Conservation (phyloP, 2,329 filamentous ascomycete species). For the Berkeleyomyces basicola region DNA sequence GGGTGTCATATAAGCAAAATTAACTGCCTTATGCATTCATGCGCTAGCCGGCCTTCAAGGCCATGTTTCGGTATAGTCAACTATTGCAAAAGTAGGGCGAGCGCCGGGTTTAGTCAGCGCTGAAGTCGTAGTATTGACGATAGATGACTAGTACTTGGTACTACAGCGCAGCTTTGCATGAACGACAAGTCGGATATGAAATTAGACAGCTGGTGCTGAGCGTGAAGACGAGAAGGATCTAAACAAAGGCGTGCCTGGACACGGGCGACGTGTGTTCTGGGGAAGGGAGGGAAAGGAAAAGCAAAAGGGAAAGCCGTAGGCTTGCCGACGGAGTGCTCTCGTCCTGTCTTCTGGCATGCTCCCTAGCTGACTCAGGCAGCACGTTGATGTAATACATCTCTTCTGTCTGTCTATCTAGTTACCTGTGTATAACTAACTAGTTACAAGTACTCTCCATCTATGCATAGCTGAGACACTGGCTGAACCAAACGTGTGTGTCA, state of each 20-base stretch:
- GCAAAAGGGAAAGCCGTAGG: neutral
- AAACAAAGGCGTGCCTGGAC: neutral
- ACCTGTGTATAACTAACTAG: too few species aligned
- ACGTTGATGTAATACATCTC: neutral
- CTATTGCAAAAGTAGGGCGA: neutral
- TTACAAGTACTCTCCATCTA: neutral
- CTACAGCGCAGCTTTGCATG: neutral
- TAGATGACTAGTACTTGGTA: neutral
- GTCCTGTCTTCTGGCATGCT: neutral
- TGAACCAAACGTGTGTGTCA: neutral
- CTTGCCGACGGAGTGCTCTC: neutral
- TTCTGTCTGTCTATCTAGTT: neutral
- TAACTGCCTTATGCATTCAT: slow-evolving; percentile 4
- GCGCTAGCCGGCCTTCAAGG: neutral
- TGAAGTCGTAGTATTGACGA: too few species aligned
- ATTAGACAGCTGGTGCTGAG: neutral
- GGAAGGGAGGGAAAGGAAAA: neutral
- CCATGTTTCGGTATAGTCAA: neutral
- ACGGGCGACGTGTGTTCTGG: too few species aligned
- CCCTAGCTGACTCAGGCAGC: neutral
- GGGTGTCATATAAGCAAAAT: slow-evolving; percentile 2
- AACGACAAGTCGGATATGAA: neutral
- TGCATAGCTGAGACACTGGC: neutral
- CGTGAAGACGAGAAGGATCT: neutral
- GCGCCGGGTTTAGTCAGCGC: too few species aligned